Evolutionary conservation across 306 rosid genomes (phyloP).

Genomic region (Rosa rugosa): DNA sequence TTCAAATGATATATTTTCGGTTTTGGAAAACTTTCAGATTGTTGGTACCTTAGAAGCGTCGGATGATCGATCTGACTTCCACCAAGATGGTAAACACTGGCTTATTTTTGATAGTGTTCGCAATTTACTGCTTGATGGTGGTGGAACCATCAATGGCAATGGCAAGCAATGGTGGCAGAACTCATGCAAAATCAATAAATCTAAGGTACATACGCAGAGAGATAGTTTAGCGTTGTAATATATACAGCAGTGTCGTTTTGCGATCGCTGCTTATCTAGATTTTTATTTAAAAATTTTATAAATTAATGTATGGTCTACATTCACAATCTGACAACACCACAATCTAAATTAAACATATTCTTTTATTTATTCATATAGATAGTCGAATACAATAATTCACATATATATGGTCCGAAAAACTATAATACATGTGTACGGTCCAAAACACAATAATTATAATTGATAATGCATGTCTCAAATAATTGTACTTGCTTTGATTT

Average conservation of each 20-base stretch:
- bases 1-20: too few relatives aligned
- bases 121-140: conserved; percentile 44
- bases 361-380: too few relatives aligned
- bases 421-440: too few relatives aligned
- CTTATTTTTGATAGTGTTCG: conserved; percentile 41
- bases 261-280: too few relatives aligned
- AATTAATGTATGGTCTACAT: too few relatives aligned
- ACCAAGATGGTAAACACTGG: conserved; percentile 51
- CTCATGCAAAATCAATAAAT: conserved; percentile 62
- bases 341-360: too few relatives aligned
- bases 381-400: too few relatives aligned
- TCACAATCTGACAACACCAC: too few relatives aligned
- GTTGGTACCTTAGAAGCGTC: conserved; percentile 65
- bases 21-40: conserved; percentile 35
- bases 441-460: background rate
- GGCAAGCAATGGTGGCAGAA: conserved; percentile 85
- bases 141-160: conserved; percentile 72
- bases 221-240: too few relatives aligned
- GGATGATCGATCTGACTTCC: conserved; percentile 51
- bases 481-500: background rate
- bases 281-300: too few relatives aligned
- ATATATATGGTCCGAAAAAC: too few relatives aligned
- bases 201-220: conserved; percentile 21
- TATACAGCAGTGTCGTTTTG: too few relatives aligned
- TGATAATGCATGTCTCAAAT: background rate